Evolutionary conservation across 495 filamentous ascomycete species (phyloP), one percentile per base, ranked within the genome.

Genomic region (Daldinia grandis): DNA sequence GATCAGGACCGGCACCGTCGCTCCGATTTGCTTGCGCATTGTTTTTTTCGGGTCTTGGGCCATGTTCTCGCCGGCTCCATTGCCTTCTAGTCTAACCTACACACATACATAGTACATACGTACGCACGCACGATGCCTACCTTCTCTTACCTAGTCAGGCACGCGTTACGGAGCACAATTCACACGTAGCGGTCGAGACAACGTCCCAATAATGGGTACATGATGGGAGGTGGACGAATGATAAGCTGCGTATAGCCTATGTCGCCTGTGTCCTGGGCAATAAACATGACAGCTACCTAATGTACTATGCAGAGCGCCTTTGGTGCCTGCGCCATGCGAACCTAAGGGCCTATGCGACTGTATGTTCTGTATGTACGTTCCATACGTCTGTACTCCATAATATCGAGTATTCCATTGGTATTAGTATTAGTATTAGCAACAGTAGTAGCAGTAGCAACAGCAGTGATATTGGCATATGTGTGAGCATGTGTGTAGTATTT

Each of bases 291-390:
- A 66, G 38, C n/a, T n/a, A n/a, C n/a, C n/a, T n/a, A n/a, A n/a
- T n/a, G 42, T 66, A 66, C 57, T 24, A 65, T 69, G 65, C 65
- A 66, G 33, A 66, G 56, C 44, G 62, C 42, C 65, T 66, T 30
- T 47, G 65, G 70, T 73, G 70, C 70, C 70, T 73, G 70, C 70
- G 70, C 65, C 68, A 73, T 73, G 70, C 70, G 70, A 73, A 73
- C 65, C 62, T 58, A 53, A 65, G 53, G 54, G 47, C 37, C 57
- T 60, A 58, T 58, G 21, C 56, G 56, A 47, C 21, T 47, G 19
- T 47, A 47, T 24, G 42, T 24, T 44, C 17, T 44, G 42, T 21
- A 44, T 21, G 40, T 44, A 44, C 7, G 55, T 33, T 33, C 31
- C 38, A 31, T 60, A 64, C n/a, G n/a, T n/a, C n/a, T 67, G 64